These are phyloP conservation scores for Globisporangium yorkense DNA, from an alignment of 352 stramenopile genomes.

Conservation along the genomic window DNA sequence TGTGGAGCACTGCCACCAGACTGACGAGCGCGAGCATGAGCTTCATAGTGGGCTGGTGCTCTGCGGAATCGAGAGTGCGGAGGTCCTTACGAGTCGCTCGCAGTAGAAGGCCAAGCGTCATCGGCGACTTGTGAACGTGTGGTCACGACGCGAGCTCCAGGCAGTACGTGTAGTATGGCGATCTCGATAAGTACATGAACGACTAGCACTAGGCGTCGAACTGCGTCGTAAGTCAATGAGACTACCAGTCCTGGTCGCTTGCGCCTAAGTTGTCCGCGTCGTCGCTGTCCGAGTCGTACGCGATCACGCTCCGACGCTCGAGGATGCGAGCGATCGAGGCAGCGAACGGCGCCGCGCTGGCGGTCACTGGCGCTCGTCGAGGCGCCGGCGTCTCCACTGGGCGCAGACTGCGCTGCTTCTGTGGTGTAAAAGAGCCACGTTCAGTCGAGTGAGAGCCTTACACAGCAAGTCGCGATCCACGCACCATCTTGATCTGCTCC, in stretches of 20 bases:
- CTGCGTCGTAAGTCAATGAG: neutral
- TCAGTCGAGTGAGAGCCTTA: neutral
- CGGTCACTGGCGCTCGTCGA: constrained; percentile 1
- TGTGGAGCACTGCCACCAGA: neutral
- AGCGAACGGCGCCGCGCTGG: constrained; percentile 28
- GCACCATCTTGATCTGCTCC: constrained; percentile 43
- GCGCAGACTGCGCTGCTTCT: constrained; percentile 42
- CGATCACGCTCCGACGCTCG: constrained; percentile 44
- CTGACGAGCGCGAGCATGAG: constrained; percentile 2
- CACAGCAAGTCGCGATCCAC: neutral
- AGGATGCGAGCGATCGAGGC: constrained; percentile 60
- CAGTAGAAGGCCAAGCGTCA: too few relatives aligned
- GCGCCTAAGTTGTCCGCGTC: constrained; percentile 13
- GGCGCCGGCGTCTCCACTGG: constrained; percentile 21
- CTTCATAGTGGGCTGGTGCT: constrained; percentile 1
- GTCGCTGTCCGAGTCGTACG: constrained; percentile 56
- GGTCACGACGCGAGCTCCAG: neutral
- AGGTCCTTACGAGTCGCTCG: too few relatives aligned
- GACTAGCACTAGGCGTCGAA: too few relatives aligned
- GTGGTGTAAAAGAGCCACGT: neutral
- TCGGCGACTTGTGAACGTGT: neutral
- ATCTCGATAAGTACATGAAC: too few relatives aligned
- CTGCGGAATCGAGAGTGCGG: neutral
- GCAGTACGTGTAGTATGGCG: neutral
- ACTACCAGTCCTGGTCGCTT: constrained; percentile 19